Evolutionary conservation across 2,329 filamentous ascomycete species (phyloP).

Genomic region (Magnaporthiopsis incrustans): DNA sequence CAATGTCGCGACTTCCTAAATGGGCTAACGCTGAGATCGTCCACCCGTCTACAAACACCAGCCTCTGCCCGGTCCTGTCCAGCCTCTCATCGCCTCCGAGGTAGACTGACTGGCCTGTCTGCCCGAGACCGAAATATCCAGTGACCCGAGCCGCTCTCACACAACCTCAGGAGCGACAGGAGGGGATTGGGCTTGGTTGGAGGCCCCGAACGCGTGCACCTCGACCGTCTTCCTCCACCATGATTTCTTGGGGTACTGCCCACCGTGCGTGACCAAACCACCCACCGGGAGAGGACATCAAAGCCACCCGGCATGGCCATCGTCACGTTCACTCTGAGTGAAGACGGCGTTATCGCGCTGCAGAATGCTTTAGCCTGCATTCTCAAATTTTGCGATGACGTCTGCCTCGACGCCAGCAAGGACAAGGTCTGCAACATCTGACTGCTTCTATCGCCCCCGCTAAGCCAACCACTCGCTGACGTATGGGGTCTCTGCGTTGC

Average conservation of each 20-base stretch:
- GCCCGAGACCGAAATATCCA: not conserved
- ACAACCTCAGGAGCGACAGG: too few species aligned
- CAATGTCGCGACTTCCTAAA: not conserved
- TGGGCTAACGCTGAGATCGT: not conserved
- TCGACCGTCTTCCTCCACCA: not conserved
- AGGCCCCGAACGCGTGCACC: not conserved
- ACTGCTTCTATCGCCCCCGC: not conserved
- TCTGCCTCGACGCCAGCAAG: slow-evolving; percentile 63
- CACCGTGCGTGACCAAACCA: not conserved
- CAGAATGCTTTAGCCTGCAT: slow-evolving; percentile 69
- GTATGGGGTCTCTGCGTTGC: not conserved
- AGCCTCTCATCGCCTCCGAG: not conserved
- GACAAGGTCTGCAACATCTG: slow-evolving; percentile 45
- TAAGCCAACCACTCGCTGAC: not conserved
- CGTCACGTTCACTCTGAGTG: slow-evolving; percentile 66
- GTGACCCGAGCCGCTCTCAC: not conserved
- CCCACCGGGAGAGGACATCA: not conserved
- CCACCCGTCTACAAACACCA: not conserved
- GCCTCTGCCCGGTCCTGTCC: not conserved
- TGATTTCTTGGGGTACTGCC: not conserved
- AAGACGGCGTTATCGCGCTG: slow-evolving; percentile 61
- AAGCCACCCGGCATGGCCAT: slow-evolving; percentile 41
- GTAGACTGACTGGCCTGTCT: not conserved
- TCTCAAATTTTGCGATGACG: slow-evolving; percentile 71
- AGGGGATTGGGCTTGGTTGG: not conserved